Conservation (phyloP, 495 filamentous ascomycete species). For the Amphirosellinia nigrospora region DNA sequence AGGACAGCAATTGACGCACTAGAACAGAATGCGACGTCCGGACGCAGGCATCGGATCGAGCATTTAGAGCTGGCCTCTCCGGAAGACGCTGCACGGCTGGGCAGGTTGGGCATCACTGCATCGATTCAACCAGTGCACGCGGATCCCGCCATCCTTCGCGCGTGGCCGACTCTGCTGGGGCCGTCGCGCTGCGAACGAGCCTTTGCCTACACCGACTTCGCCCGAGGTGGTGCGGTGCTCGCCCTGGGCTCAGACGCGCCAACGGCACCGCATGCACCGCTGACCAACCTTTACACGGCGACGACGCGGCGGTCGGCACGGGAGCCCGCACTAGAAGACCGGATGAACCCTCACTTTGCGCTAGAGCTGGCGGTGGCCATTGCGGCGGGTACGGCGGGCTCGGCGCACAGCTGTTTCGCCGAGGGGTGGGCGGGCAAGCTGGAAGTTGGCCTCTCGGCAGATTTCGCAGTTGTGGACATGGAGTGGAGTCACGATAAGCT, state of each 20-base stretch:
- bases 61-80: conserved; percentile 64
- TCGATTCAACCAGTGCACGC: conserved; percentile 70
- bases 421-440: conserved; percentile 59
- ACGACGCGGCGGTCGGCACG: conserved; percentile 63
- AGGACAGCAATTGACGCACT: conserved; percentile 62
- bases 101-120: conserved; percentile 63
- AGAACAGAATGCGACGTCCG: conserved; percentile 49
- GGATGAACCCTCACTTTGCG: conserved; percentile 60
- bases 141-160: conserved; percentile 66
- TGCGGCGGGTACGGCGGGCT: conserved; percentile 60
- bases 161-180: conserved; percentile 64
- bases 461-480: conserved; percentile 67
- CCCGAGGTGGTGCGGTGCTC: conserved; percentile 56
- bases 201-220: conserved; percentile 68
- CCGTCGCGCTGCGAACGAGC: conserved; percentile 57
- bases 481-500: conserved; percentile 58
- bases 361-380: conserved; percentile 59
- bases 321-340: conserved; percentile 52
- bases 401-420: conserved; percentile 64
- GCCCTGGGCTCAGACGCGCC: conserved; percentile 68
- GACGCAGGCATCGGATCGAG: conserved; percentile 64
- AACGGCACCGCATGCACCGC: conserved; percentile 62
- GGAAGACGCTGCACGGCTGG: conserved; percentile 59
- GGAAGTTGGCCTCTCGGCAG: conserved; percentile 56
- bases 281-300: conserved; percentile 65